Evolutionary conservation across 2,329 filamentous ascomycete species (phyloP), one percentile per base, ranked within the genome.

Genomic region (Nannizziopsis barbatae): DNA sequence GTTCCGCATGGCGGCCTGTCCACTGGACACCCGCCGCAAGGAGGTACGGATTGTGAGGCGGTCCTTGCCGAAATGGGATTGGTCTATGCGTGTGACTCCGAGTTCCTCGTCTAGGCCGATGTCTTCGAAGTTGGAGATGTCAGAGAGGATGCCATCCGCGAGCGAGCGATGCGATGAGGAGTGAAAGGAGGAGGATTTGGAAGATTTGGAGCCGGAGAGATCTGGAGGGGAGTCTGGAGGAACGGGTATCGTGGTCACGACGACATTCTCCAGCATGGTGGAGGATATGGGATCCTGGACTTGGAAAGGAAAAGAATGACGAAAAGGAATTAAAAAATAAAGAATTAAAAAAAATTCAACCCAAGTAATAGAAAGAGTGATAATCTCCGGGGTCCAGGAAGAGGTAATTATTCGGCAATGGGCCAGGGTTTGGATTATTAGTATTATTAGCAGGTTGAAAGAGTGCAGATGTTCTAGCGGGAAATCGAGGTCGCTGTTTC

Each of bases 41-140:
- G 37, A 38, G 1, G 42, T 20, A n/a, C 44, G 42, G 18, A 70
- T 62, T 52, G 73, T 75, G 54, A 49, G 17, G 8, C 17, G 40
- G 15, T 45, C 47, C 31, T 42, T 37, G 17, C 47, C 47, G 2
- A 32, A 76, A 36, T 47, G 45, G 27, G 38, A 38, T 18, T 47
- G 75, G 53, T 71, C 56, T n/a, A 53, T 51, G 15, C 47, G 54
- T 47, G 37, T 35, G n/a, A 45, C 43, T 22, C 74, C 73, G 20
- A 67, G 58, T 53, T 88, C 81, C 57, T 85, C 82, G 52, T 88
- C 83, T 27, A 96, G 78, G 10, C 84, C 86, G 62, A 95, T 95
- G 55, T 95, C 90, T 64, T 96, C 90, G 59, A 95, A 95, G 64
- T 95, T 81, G 54, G 80, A 81, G 50, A 83, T 77, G 61, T 94